phyloP scores from a whole-genome alignment of 371 early-diverging fungal species.

The Circinella umbellata region DNA sequence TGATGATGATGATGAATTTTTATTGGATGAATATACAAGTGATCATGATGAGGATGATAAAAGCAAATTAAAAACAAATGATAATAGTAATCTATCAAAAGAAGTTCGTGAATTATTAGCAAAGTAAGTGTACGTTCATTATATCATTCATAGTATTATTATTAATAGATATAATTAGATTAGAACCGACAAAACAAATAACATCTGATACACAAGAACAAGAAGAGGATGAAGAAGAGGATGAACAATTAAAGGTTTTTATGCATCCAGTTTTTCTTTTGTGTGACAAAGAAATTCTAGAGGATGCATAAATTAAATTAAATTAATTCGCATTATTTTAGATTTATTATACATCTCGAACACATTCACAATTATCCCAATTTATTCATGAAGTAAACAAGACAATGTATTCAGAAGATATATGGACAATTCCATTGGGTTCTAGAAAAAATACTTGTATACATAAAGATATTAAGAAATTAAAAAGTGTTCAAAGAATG shows the following conservation, averaged over 20 bases:
- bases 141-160: no score
- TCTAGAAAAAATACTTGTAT: slow-evolving; percentile 88
- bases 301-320: no score
- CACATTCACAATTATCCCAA: slow-evolving; percentile 95
- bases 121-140: no score
- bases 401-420: slow-evolving; percentile 69
- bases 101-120: slow-evolving; percentile 60
- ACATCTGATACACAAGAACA: slow-evolving; percentile 15
- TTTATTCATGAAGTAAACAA: slow-evolving; percentile 87
- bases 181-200: neutral
- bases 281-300: no score
- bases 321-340: slow-evolving; percentile 18
- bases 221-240: slow-evolving; percentile 36
- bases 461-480: slow-evolving; percentile 65
- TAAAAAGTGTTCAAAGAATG: slow-evolving; percentile 56
- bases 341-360: slow-evolving; percentile 85
- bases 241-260: slow-evolving; percentile 58
- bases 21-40: slow-evolving; percentile 72
- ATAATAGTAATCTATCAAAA: slow-evolving; percentile 47
- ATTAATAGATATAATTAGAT: neutral
- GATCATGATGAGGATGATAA: slow-evolving; percentile 57
- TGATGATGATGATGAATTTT: slow-evolving; percentile 55
- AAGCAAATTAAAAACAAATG: neutral
- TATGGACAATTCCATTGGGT: slow-evolving; percentile 77
- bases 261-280: no score